Conservation (phyloP, 2,329 filamentous ascomycete species). For the Alternaria burnsii region DNA sequence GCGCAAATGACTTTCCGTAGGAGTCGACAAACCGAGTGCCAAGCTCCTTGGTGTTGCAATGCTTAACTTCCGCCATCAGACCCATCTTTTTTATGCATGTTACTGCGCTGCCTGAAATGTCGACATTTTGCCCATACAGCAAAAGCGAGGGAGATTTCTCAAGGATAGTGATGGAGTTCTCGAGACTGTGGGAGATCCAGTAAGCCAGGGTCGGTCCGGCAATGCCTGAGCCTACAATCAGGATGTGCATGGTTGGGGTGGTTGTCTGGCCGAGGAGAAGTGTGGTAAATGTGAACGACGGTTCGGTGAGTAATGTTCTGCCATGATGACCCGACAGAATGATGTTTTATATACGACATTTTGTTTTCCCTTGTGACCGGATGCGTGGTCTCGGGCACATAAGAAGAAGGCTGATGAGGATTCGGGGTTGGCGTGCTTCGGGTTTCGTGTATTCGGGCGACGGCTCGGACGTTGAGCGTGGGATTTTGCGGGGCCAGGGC, state of each 20-base stretch:
- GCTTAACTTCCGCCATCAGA: neutral
- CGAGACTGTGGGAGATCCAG: neutral
- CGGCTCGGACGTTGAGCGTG: neutral
- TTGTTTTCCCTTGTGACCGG: neutral
- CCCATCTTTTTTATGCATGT: neutral
- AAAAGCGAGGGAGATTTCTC: neutral
- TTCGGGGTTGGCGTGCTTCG: neutral
- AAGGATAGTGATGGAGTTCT: neutral
- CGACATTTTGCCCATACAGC: neutral
- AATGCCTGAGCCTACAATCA: neutral
- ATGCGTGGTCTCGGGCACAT: neutral
- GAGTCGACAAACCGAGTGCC: neutral
- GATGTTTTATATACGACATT: neutral
- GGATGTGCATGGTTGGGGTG: neutral
- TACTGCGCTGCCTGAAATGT: neutral
- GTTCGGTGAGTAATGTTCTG: neutral
- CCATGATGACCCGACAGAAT: neutral
- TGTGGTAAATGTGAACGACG: neutral
- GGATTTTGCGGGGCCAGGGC: neutral
- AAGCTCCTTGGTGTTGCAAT: neutral
- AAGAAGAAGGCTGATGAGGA: neutral
- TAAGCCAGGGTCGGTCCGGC: neutral
- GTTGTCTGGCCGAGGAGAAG: neutral
- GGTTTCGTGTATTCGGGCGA: neutral
- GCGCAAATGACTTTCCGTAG: conserved; percentile 38